phyloP scores from a whole-genome alignment of 2,329 filamentous ascomycete genomes.

The Pseudogymnoascus sp. region DNA sequence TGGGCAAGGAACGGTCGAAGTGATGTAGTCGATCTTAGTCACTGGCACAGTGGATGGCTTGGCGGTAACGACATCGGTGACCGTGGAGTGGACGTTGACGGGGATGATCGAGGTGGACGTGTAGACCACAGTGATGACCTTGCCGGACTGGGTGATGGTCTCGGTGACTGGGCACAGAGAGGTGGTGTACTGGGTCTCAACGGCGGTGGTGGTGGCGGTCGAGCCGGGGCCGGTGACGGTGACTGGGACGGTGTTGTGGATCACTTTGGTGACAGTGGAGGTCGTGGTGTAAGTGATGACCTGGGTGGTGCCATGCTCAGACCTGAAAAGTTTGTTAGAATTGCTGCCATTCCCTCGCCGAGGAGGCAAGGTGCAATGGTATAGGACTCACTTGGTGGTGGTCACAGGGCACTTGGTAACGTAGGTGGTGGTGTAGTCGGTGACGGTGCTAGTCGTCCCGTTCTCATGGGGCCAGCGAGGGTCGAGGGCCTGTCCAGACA shows the following conservation, averaged over 20 bases:
- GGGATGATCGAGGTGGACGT: constrained; percentile 20
- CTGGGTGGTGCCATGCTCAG: constrained; percentile 18
- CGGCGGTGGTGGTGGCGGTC: constrained; percentile 17
- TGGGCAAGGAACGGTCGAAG: constrained; percentile 11
- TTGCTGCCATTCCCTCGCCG: background rate
- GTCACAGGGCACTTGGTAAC: constrained; percentile 20
- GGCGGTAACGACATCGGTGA: constrained; percentile 2
- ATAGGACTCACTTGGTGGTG: constrained; percentile 14
- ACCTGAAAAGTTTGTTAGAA: constrained; percentile 7
- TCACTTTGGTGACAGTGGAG: constrained; percentile 8
- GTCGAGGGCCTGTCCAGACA: constrained; percentile 15
- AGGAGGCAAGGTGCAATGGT: constrained; percentile 9
- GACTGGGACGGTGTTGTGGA: constrained; percentile 12
- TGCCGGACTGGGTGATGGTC: constrained; percentile 36
- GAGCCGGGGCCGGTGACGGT: constrained; percentile 26
- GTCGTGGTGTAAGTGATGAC: constrained; percentile 18
- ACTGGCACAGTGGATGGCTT: constrained; percentile 5
- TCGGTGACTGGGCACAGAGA: constrained; percentile 38
- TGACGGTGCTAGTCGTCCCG: constrained; percentile 13
- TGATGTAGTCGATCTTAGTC: constrained; percentile 11
- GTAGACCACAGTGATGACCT: constrained; percentile 26
- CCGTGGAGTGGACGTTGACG: constrained; percentile 9
- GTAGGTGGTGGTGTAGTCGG: constrained; percentile 16
- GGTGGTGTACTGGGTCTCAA: constrained; percentile 24
- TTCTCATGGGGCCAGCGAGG: constrained; percentile 9